Base-by-base conservation (phyloP, 352 stramenopile genomes). In the Phytophthora citrophthora region DNA sequence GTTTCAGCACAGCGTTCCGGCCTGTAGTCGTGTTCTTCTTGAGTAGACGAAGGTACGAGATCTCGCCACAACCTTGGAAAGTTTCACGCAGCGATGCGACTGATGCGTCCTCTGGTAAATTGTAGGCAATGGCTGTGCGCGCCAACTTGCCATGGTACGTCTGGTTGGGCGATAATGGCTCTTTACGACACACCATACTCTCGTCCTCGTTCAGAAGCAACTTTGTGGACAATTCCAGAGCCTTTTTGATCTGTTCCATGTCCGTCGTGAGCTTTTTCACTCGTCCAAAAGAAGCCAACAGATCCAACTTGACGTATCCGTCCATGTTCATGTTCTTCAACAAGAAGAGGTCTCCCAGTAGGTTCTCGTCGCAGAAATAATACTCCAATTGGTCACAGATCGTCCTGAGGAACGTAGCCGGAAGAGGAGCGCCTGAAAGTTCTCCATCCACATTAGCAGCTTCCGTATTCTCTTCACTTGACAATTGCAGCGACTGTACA, bases 321-420 rank as follows among this genome's bases (percentile, higher is more conserved):
- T 95, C 85, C 62, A 84, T 81, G 59, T 95, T 95, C 87, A 95
- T 95, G 61, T 95, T 95, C 66, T 95, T 95, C 32, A 95, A 57
- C 72, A 95, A 60, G 49, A 94, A 94, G 23, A 95, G 59, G 63
- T 95, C 85, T 32, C 85, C 85, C 4, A 94, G 80, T 36, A 95
- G 61, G 75, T 95, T 95, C 46, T 95, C 87, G 54, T 95, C 87
- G 58, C 87, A 95, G 54, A 95, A 95, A 65, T 95, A 95, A 68
- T 90, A 94, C 68, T 95, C 87, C 53, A 95, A 69, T 60, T 95
- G 87, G 60, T 95, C 87, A 56, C 87, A 95, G 64, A 95, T 92
- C 59, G 87, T 94, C 34, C 82, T 74, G 41, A 95, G 62, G 59
- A 95, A 95, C 10, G 87, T 95, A 5, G 87, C 87, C 1, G 87